Evolutionary conservation across 345 rosid genomes (phyloP).

Genomic region (Brassica napus): Da-Ae NC_063448.1:20054001-20054500

Average conservation of each 20-base stretch:
- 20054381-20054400: slow-evolving; percentile 23
- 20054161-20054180: slow-evolving; percentile 60
- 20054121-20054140: slow-evolving; percentile 66
- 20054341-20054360: slow-evolving; percentile 39
- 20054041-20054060: slow-evolving; percentile 64
- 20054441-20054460: slow-evolving; percentile 29
- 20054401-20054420: slow-evolving; percentile 31
- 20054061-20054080: slow-evolving; percentile 43
- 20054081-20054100: slow-evolving; percentile 43
- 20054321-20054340: slow-evolving; percentile 28
- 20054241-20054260: slow-evolving; percentile 24
- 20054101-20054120: slow-evolving; percentile 45
- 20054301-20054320: slow-evolving; percentile 19
- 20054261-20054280: slow-evolving; percentile 26
- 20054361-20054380: slow-evolving; percentile 27
- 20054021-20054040: slow-evolving; percentile 64
- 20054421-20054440: slow-evolving; percentile 22
- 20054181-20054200: slow-evolving; percentile 27
- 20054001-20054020: slow-evolving; percentile 73
- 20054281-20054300: not conserved
- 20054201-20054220: slow-evolving; percentile 31
- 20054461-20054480: slow-evolving; percentile 31
- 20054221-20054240: slow-evolving; percentile 20
- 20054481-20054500: slow-evolving; percentile 38
- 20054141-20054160: slow-evolving; percentile 67